Conservation (phyloP, 495 filamentous ascomycete species). For the Daldinia grandis region DNA sequence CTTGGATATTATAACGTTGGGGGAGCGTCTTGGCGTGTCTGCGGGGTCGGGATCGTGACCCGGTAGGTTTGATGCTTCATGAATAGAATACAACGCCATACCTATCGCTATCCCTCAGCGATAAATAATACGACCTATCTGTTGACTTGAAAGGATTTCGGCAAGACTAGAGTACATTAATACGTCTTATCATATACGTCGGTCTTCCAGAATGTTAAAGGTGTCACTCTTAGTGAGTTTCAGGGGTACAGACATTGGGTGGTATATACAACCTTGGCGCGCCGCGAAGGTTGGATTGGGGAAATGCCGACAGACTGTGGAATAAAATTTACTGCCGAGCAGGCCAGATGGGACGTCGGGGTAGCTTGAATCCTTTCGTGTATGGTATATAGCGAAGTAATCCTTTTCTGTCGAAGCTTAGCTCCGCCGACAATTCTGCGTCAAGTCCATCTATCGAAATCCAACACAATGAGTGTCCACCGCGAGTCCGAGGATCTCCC, state of each 20-base stretch:
- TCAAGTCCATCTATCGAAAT: background rate
- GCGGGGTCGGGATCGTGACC: constrained; percentile 21
- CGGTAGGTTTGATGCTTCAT: no score
- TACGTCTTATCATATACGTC: background rate
- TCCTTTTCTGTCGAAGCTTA: constrained; percentile 5
- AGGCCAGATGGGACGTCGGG: constrained; percentile 35
- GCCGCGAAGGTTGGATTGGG: constrained; percentile 6
- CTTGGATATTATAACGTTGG: background rate
- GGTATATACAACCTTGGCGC: constrained; percentile 20
- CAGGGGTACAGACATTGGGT: constrained; percentile 10
- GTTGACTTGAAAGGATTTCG: background rate
- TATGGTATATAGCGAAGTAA: constrained; percentile 9
- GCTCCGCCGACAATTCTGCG: constrained; percentile 3
- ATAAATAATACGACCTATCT: background rate
- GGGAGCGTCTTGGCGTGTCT: constrained; percentile 8
- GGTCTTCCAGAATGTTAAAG: background rate
- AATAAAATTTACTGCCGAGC: constrained; percentile 28
- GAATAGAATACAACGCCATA: background rate
- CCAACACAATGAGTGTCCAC: constrained; percentile 16
- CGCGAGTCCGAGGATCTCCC: constrained; percentile 28
- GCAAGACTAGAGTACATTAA: background rate
- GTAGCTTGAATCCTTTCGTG: constrained; percentile 7
- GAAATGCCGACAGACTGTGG: constrained; percentile 23
- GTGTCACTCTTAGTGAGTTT: background rate
- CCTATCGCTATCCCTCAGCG: background rate